phyloP scores from a whole-genome alignment of 2,329 filamentous ascomycete genomes.

The Tetracladium maxilliforme region DNA sequence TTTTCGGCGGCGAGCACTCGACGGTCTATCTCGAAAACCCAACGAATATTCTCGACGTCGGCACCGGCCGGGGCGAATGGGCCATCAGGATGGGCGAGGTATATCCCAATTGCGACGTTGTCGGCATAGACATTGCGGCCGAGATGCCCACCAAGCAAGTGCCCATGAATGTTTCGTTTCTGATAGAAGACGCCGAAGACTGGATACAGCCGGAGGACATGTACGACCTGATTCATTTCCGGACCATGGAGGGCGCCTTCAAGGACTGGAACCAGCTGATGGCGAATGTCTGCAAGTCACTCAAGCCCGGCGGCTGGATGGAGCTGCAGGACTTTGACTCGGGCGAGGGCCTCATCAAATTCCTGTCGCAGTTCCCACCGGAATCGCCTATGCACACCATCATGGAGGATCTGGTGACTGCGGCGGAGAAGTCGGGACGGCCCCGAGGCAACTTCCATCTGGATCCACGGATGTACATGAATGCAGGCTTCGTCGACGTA shows the following conservation, averaged over 20 bases:
- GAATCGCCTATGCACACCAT: not conserved
- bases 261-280: not conserved
- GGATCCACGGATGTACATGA: not conserved
- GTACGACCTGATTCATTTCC: conserved; percentile 46
- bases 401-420: not conserved
- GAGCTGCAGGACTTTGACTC: not conserved
- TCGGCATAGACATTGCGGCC: conserved; percentile 52
- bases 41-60: conserved; percentile 26
- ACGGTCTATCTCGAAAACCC: not conserved
- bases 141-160: conserved; percentile 46
- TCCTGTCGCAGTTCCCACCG: not conserved
- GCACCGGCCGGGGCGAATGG: conserved; percentile 44
- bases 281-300: not conserved
- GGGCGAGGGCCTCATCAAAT: not conserved
- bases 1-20: not conserved
- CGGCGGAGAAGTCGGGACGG: not conserved
- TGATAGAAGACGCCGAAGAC: conserved; percentile 25
- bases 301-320: conserved; percentile 1
- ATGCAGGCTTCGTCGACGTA: not conserved
- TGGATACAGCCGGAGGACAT: conserved; percentile 25
- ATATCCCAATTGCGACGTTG: conserved; percentile 42
- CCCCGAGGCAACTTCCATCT: not conserved
- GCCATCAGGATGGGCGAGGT: conserved; percentile 51
- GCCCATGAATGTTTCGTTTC: conserved; percentile 60
- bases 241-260: conserved; percentile 32